Percentiles rank a stretch among this genome's conserved stretches.
Conservation (phyloP, 2,329 filamentous ascomycete species). For the Apiospora sp. region DNA sequence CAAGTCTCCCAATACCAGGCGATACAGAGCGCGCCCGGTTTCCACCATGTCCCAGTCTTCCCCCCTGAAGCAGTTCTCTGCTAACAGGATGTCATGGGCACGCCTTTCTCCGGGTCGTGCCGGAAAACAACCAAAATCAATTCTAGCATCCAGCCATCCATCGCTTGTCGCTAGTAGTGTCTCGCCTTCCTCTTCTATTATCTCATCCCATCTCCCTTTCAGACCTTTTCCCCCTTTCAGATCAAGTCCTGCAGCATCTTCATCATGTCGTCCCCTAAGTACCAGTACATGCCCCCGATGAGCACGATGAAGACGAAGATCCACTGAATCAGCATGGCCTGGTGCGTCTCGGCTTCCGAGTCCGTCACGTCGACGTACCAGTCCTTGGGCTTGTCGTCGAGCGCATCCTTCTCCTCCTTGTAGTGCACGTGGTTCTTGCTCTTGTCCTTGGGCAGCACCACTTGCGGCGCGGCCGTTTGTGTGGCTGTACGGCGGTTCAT, state of each 20-base stretch:
- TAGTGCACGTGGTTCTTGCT: slow-evolving; percentile 10
- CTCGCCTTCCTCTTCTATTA: neutral
- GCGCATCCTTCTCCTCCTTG: slow-evolving; percentile 18
- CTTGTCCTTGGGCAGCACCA: slow-evolving; percentile 1
- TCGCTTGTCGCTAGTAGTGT: neutral
- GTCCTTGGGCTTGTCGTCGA: slow-evolving; percentile 22
- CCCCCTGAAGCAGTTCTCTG: neutral
- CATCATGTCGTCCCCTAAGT: slow-evolving; percentile 7
- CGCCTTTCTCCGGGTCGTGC: neutral
- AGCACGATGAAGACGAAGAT: slow-evolving; percentile 20
- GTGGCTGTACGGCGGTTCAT: slow-evolving; percentile 16
- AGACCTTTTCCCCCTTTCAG: neutral
- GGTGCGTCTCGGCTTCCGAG: slow-evolving; percentile 24
- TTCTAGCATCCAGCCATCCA: neutral
- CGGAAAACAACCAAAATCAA: slow-evolving; percentile 2
- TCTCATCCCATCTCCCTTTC: neutral
- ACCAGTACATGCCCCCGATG: slow-evolving; percentile 23
- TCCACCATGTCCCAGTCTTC: neutral
- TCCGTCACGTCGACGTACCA: slow-evolving; percentile 24
- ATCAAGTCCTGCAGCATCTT: slow-evolving; percentile 1
- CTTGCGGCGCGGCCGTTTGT: neutral
- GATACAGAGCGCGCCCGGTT: neutral
- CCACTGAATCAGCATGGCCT: slow-evolving; percentile 23
- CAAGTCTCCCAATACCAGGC: neutral
- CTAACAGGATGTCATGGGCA: neutral